Evolutionary conservation across 2,329 filamentous ascomycete species (phyloP).

Genomic region (Fusarium sp.): DNA sequence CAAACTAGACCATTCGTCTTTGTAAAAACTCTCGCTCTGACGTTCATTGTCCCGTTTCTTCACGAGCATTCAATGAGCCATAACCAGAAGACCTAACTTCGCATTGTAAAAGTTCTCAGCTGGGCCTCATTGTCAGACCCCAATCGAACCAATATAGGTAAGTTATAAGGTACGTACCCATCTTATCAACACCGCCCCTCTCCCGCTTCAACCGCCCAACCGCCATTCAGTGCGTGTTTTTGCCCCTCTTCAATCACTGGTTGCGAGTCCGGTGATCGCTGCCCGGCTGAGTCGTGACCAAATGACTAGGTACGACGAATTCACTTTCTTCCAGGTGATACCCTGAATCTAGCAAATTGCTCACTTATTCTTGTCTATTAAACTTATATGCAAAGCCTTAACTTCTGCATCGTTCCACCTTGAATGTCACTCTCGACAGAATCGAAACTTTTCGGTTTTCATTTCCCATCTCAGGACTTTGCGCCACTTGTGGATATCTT

Average conservation of each 20-base stretch:
- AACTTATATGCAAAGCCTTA: background rate
- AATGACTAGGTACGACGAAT: constrained; percentile 28
- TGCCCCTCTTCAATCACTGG: constrained; percentile 39
- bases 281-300: constrained; percentile 39
- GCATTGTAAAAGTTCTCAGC: too few relatives aligned
- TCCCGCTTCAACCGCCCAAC: constrained; percentile 19
- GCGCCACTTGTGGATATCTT: constrained; percentile 31
- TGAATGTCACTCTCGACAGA: constrained; percentile 1
- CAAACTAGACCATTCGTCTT: too few relatives aligned
- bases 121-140: too few relatives aligned
- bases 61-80: background rate
- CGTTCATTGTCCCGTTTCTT: background rate
- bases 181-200: constrained; percentile 19
- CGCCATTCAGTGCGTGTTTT: constrained; percentile 12
- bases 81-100: background rate
- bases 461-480: constrained; percentile 8
- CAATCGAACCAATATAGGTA: too few relatives aligned
- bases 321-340: background rate
- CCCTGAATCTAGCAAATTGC: background rate
- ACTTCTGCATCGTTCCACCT: background rate
- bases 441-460: background rate
- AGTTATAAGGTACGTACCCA: too few relatives aligned
- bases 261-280: constrained; percentile 43
- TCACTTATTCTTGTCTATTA: background rate
- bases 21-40: background rate